Evolutionary conservation across 306 rosid genomes (phyloP).

Genomic region (Carpinus viminea): DNA sequence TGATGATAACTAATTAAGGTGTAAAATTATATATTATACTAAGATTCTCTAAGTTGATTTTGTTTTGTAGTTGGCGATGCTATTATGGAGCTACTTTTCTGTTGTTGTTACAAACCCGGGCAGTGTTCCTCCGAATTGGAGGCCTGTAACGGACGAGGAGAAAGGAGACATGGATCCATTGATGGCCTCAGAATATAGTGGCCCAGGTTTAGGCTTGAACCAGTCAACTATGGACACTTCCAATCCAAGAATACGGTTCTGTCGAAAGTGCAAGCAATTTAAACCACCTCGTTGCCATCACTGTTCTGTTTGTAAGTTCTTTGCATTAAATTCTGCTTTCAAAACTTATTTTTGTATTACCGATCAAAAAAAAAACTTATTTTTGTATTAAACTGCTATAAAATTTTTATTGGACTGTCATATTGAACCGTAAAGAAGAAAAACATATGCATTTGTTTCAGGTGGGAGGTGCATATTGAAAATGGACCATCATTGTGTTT

Average conservation of each 20-base stretch:
- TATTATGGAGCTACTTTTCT: slow-evolving; percentile 77
- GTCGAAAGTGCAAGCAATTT: slow-evolving; percentile 74
- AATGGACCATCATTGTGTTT: slow-evolving; percentile 88
- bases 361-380: no score
- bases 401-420: neutral
- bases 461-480: slow-evolving; percentile 80
- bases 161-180: slow-evolving; percentile 47
- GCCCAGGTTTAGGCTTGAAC: slow-evolving; percentile 23
- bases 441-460: slow-evolving; percentile 33
- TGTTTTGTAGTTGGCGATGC: slow-evolving; percentile 72
- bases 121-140: slow-evolving; percentile 65
- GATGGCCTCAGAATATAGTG: slow-evolving; percentile 38
- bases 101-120: slow-evolving; percentile 75
- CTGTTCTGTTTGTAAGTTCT: slow-evolving; percentile 75
- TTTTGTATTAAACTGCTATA: neutral
- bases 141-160: slow-evolving; percentile 58
- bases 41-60: slow-evolving; percentile 25
- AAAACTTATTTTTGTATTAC: neutral
- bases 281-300: slow-evolving; percentile 87
- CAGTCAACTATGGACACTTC: slow-evolving; percentile 32
- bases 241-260: slow-evolving; percentile 49
- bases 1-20: slow-evolving; percentile 1
- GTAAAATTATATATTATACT: slow-evolving; percentile 8
- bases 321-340: neutral
- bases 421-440: slow-evolving; percentile 2